Percentiles rank a stretch among this genome's conserved stretches.
These are phyloP conservation scores for Fusarium kyushuense DNA, from an alignment of 2,329 filamentous ascomycete species.

Conservation along the genomic window DNA sequence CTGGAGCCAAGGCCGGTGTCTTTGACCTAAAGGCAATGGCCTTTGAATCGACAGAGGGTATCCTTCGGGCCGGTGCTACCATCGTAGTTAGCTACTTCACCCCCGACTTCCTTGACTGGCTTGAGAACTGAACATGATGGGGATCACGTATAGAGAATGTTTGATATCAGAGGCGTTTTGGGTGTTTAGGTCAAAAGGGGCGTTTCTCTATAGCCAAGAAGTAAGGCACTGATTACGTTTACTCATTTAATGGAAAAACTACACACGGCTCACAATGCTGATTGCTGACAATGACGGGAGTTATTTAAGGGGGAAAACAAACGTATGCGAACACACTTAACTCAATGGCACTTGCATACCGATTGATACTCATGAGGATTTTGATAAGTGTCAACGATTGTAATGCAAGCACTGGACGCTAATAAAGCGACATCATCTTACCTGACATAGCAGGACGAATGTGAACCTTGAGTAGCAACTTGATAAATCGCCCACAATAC, in stretches of 20 bases:
- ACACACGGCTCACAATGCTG: neutral
- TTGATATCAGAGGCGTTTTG: conserved; percentile 21
- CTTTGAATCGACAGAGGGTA: conserved; percentile 93
- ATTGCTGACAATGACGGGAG: conserved; percentile 3
- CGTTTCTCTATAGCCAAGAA: conserved; percentile 20
- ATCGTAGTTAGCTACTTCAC: conserved; percentile 97
- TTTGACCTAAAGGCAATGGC: conserved; percentile 96
- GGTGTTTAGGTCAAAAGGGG: conserved; percentile 24
- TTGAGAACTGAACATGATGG: conserved; percentile 60
- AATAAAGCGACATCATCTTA: too few species aligned
- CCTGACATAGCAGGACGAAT: neutral
- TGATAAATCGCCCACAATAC: neutral
- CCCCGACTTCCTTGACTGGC: conserved; percentile 79
- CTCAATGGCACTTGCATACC: neutral
- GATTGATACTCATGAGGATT: neutral
- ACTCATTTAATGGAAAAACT: conserved; percentile 6
- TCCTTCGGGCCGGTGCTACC: conserved; percentile 89
- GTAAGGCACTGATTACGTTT: conserved; percentile 18
- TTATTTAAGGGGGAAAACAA: conserved; percentile 1
- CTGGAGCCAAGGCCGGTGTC: conserved; percentile 93
- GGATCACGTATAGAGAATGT: conserved; percentile 17
- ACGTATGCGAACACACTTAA: neutral
- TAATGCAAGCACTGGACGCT: too few species aligned
- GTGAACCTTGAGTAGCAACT: neutral
- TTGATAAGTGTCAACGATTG: neutral